Conservation (phyloP, 768 basidiomycete species). For the Megacollybia marginata region DNA sequence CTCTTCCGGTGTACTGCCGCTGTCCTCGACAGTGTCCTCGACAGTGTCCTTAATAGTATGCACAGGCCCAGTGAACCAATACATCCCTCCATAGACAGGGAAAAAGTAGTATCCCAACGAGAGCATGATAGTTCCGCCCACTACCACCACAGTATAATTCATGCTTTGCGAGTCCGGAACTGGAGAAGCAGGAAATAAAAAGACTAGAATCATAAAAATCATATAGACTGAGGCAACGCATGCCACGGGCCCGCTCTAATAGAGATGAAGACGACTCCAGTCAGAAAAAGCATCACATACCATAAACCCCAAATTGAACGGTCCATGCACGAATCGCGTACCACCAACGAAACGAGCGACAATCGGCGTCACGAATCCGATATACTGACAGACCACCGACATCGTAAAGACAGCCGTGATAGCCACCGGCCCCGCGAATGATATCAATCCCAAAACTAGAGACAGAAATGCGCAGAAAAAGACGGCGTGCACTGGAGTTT, state of each 20-base stretch:
- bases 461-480: constrained; percentile 36
- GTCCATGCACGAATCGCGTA: constrained; percentile 37
- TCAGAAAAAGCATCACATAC: constrained; percentile 26
- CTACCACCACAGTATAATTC: constrained; percentile 29
- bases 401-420: constrained; percentile 49
- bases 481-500: constrained; percentile 51
- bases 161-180: constrained; percentile 21
- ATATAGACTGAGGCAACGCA: constrained; percentile 26
- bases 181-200: constrained; percentile 23
- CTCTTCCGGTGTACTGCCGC: too few relatives aligned
- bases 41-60: constrained; percentile 24
- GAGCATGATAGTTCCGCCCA: constrained; percentile 27
- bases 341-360: constrained; percentile 39
- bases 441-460: constrained; percentile 38
- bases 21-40: background rate
- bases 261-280: constrained; percentile 3
- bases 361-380: constrained; percentile 42
- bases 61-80: constrained; percentile 51
- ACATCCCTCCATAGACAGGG: constrained; percentile 47
- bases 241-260: constrained; percentile 20
- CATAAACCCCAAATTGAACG: constrained; percentile 37
- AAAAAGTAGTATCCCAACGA: constrained; percentile 51
- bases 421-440: constrained; percentile 34
- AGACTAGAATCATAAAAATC: constrained; percentile 25
- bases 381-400: constrained; percentile 34